Percentiles rank a stretch among this genome's conserved stretches.
Evolutionary conservation across 208 protist species (phyloP).

Genomic region (Leishmania aethiopica): DNA sequence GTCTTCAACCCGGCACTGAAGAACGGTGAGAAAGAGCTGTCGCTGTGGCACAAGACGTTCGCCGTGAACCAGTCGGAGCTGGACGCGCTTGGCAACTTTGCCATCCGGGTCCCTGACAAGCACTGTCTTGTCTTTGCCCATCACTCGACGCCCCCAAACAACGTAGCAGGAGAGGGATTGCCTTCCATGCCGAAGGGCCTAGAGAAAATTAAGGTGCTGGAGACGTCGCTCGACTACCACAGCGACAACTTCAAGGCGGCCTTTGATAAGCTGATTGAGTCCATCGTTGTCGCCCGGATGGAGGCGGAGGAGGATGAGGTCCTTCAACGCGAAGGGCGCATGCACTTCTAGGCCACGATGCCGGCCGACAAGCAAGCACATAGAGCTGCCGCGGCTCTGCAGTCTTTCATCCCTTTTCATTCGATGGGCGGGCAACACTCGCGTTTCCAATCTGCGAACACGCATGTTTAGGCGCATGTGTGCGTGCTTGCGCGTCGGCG

Average conservation of each 20-base stretch:
- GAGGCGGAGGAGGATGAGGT: slow-evolving; percentile 79
- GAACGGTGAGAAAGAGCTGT: slow-evolving; percentile 79
- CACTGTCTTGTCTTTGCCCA: slow-evolving; percentile 84
- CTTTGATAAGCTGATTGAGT: slow-evolving; percentile 85
- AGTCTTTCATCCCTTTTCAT: neutral
- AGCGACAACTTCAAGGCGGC: slow-evolving; percentile 92
- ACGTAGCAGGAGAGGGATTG: slow-evolving; percentile 29
- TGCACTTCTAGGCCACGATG: slow-evolving; percentile 3
- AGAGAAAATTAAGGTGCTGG: slow-evolving; percentile 69
- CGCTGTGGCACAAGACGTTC: slow-evolving; percentile 93
- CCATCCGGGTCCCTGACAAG: slow-evolving; percentile 49
- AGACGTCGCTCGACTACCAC: slow-evolving; percentile 88
- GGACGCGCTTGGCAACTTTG: slow-evolving; percentile 74
- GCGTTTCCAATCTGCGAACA: neutral
- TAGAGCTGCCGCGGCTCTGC: neutral
- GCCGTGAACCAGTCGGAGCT: slow-evolving; percentile 67
- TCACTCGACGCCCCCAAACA: slow-evolving; percentile 57
- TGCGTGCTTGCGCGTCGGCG: neutral
- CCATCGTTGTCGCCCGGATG: slow-evolving; percentile 59
- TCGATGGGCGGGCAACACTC: neutral
- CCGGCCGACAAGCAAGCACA: too few relatives aligned
- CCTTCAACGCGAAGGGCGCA: slow-evolving; percentile 50
- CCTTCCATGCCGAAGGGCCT: slow-evolving; percentile 78
- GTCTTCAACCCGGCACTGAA: slow-evolving; percentile 86
- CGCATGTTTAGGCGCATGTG: neutral